A percentile compares a stretch with the other conserved stretches of the same genome.
These are phyloP conservation scores for Fusarium sp. DNA, from an alignment of 2,329 filamentous ascomycete species.

Conservation along the genomic window DNA sequence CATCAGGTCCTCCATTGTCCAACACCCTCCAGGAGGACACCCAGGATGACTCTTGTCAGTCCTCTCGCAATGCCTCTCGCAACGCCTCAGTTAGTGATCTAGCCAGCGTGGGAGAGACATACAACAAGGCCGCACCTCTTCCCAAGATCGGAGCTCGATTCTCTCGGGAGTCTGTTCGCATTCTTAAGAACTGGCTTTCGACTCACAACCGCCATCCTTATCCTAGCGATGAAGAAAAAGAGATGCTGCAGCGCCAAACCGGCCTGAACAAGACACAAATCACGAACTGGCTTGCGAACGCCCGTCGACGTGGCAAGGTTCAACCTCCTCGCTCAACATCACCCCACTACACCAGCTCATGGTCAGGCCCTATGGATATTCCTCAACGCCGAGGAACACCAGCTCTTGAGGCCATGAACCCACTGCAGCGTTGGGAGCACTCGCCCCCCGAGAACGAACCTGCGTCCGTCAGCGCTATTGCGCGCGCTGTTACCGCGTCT, in stretches of 20 bases:
- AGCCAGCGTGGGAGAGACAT: slow-evolving; percentile 44
- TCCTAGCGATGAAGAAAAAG: slow-evolving; percentile 88
- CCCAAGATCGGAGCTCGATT: slow-evolving; percentile 82
- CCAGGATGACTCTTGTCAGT: slow-evolving; percentile 44
- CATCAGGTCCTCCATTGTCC: slow-evolving; percentile 59
- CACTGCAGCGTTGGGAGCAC: slow-evolving; percentile 70
- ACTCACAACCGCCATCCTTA: slow-evolving; percentile 87
- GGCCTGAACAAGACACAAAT: slow-evolving; percentile 87
- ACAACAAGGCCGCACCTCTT: slow-evolving; percentile 51
- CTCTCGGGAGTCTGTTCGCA: slow-evolving; percentile 81
- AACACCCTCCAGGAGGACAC: slow-evolving; percentile 50
- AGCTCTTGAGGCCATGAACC: slow-evolving; percentile 66
- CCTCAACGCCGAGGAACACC: slow-evolving; percentile 71
- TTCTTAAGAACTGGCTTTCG: slow-evolving; percentile 87
- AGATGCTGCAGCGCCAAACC: slow-evolving; percentile 80
- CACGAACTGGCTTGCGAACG: slow-evolving; percentile 93
- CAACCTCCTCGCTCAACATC: slow-evolving; percentile 76
- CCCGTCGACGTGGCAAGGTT: slow-evolving; percentile 84
- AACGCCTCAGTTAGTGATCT: slow-evolving; percentile 49
- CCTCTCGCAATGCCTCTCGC: slow-evolving; percentile 46
- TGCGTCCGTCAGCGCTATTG: slow-evolving; percentile 70
- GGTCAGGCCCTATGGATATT: slow-evolving; percentile 78
- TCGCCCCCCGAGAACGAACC: slow-evolving; percentile 72
- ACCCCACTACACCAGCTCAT: slow-evolving; percentile 72
- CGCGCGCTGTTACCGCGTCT: slow-evolving; percentile 68